Base-by-base conservation (phyloP, 208 protist genomes). In the Leishmania aethiopica region DNA sequence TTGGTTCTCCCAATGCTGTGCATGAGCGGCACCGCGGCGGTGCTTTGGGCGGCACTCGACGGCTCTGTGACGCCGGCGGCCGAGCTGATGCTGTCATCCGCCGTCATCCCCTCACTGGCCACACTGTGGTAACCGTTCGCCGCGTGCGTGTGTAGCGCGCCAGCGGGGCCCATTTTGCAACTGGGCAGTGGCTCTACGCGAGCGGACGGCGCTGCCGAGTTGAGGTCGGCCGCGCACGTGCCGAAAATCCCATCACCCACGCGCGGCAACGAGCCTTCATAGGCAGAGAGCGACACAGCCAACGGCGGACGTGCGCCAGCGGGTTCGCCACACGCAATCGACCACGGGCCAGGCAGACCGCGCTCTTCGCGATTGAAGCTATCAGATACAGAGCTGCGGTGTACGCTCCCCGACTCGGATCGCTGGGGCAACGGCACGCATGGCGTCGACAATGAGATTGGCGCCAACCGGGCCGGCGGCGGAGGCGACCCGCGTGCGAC, bases 401-500 rank as follows among this genome's bases (percentile, higher is more conserved):
- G 72, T 13, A 28, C 32, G 10, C 51, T 62, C 17, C 62, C 17
- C 13, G 35, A 77, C 7, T 35, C 17, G 51, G n/a, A 32, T 60
- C 15, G 72, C 15, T 47, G 32, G 47, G 35, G 72, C 35, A 28
- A 3, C 32, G 57, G 64, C 42, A 71, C 47, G 37, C 59, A 32
- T 28, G 40, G 72, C 13, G 19, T 69, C 32, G 60, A 66, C 59
- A 71, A 77, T 7, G 75, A 42, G 51, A 85, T 47, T 1, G 86
- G 82, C 11, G 82, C 78, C 35, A 89, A 72, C 51, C 83, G 83
- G 15, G 78, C 78, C 7, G 83, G 83, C 3, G 83, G 83, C 32
- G 83, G 55, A 22, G 83, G 78, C 3, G 83, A 82, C 55, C 47
- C 67, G 57, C 73, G 74, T 8, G 74, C 75, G 13, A 70, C 75